Evolutionary conservation across 345 rosid genomes (phyloP).

Genomic region (Ceriops decandra): DNA sequence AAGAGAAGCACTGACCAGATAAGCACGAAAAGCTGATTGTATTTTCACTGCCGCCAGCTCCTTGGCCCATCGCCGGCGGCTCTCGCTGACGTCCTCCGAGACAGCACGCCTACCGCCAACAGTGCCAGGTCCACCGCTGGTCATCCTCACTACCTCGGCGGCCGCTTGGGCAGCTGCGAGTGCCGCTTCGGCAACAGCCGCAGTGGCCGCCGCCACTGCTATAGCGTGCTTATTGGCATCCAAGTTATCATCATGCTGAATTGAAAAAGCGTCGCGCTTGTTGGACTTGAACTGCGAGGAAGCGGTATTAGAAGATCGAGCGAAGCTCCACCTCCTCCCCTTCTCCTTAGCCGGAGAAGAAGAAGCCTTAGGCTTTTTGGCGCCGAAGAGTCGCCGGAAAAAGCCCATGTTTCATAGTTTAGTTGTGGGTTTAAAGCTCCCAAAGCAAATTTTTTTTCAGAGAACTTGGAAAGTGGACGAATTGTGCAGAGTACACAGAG

Average conservation of each 20-base stretch:
- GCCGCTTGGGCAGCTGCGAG: slow-evolving; percentile 36
- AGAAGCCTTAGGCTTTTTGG: slow-evolving; percentile 31
- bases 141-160: slow-evolving; percentile 34
- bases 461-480: not conserved
- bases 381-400: slow-evolving; percentile 68
- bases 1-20: slow-evolving; percentile 23
- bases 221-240: slow-evolving; percentile 33
- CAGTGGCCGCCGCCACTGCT: slow-evolving; percentile 37
- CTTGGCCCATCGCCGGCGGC: slow-evolving; percentile 11
- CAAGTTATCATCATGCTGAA: slow-evolving; percentile 21
- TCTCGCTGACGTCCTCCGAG: not conserved
- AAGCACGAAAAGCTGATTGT: slow-evolving; percentile 33
- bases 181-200: slow-evolving; percentile 34
- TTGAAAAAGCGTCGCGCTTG: slow-evolving; percentile 9
- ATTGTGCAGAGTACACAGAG: no score
- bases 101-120: not conserved
- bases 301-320: slow-evolving; percentile 20
- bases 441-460: not conserved
- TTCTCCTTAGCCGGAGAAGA: slow-evolving; percentile 24
- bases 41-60: slow-evolving; percentile 19
- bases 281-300: slow-evolving; percentile 4
- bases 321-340: slow-evolving; percentile 16
- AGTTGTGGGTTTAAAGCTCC: not conserved
- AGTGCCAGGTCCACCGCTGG: slow-evolving; percentile 7
- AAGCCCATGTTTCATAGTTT: slow-evolving; percentile 64